Evolutionary conservation across 2,329 filamentous ascomycete genomes (phyloP).

Genomic region (Xylaria sp.): DNA sequence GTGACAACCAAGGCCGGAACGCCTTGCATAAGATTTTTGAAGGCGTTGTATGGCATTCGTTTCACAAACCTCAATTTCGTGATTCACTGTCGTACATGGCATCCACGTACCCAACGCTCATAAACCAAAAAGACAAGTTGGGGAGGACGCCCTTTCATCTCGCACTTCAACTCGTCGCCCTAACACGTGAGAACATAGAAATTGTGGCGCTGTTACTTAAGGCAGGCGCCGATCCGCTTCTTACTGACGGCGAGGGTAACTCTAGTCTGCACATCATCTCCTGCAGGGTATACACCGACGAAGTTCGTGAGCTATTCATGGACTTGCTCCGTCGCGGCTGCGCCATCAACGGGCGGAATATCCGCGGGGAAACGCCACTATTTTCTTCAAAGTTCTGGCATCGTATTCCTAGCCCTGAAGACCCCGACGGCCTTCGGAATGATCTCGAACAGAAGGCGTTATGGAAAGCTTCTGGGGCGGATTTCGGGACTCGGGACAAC

Average conservation of each 20-base stretch:
- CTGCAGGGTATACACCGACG: not conserved
- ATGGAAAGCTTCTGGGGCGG: constrained; percentile 9
- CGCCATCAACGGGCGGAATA: constrained; percentile 13
- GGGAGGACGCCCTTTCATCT: constrained; percentile 17
- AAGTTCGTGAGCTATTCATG: constrained; percentile 1
- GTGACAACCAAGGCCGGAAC: constrained; percentile 13
- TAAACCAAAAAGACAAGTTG: constrained; percentile 18
- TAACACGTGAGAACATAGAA: not conserved
- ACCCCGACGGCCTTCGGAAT: not conserved
- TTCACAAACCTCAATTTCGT: not conserved
- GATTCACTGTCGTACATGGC: constrained; percentile 15
- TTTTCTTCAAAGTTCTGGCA: not conserved
- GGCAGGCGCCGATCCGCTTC: constrained; percentile 19
- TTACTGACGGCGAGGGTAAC: constrained; percentile 11
- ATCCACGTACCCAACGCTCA: constrained; percentile 4
- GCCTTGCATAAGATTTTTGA: constrained; percentile 16
- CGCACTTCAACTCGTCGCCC: not conserved
- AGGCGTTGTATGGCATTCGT: not conserved
- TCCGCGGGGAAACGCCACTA: constrained; percentile 17
- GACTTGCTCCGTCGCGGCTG: constrained; percentile 12
- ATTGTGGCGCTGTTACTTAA: not conserved
- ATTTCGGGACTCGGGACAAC: not conserved
- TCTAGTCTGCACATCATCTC: constrained; percentile 14
- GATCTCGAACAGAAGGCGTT: not conserved
- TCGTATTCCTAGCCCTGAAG: not conserved